Base-by-base conservation (phyloP, 768 basidiomycete genomes). In the Pisolithus microcarpus region DNA sequence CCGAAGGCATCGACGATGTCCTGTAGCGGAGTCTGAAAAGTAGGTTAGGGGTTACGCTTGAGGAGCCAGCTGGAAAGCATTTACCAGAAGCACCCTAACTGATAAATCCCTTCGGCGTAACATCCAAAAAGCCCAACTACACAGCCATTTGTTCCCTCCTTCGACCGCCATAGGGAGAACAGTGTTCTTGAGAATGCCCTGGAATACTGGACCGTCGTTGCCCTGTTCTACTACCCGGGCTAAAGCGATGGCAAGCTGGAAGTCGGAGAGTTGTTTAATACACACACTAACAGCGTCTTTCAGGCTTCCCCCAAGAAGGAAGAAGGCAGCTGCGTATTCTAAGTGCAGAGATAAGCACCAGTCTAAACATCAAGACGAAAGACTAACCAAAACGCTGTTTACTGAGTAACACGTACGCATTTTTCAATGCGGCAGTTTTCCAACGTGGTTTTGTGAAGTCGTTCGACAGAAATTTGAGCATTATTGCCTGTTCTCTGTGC, bases 311-410 rank as follows among this genome's bases (percentile, higher is more conserved):
- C 91, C 95, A 0, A 99, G 79, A 38, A 99, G 75, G 73, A 99
- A 99, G 71, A 99, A 99, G 1, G 93, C 94, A 0, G 93, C 93
- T n/a, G 96, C 94, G 62, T 97, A 98, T 64, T 92, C 96, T 97
- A 62, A 11, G 18, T 7, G 50, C 16, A 21, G 28, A 23, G 24
- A 48, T 56, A 24, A 63, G 39, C 34, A 11, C 13, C 26, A 39
- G 38, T 45, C 23, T 21, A 11, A 24, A 18, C 7, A 40, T 28
- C 28, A n/a, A 16, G 21, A 28, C 24, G 15, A 42, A 18, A 16
- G 24, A 70, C 85, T 39, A 45, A 94, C 95, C 91, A 62, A 89
- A 97, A 26, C 96, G 80, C 52, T 85, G 89, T 71, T 95, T 98
- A 61, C 87, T 77, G 52, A 99, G 66, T 39, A 99, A 70, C 0